Conservation (phyloP, 2,329 filamentous ascomycete genomes). For the Cercospora sp. region DNA sequence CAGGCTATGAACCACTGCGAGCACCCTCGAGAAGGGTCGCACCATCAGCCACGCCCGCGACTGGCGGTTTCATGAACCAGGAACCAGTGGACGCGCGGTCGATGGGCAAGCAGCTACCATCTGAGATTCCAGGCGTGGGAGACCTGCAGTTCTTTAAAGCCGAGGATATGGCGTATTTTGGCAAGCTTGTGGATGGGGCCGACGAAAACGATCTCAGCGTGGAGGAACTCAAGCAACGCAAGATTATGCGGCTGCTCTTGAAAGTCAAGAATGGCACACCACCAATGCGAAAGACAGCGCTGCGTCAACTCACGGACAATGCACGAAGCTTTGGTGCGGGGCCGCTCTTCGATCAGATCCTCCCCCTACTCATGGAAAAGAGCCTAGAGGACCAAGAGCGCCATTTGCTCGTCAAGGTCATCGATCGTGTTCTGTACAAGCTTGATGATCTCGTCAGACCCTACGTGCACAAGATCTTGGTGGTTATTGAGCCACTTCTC, state of each 20-base stretch:
- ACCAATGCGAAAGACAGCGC: constrained; percentile 95
- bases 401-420: constrained; percentile 97
- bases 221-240: constrained; percentile 94
- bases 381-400: constrained; percentile 96
- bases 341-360: constrained; percentile 93
- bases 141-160: constrained; percentile 98
- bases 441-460: constrained; percentile 93
- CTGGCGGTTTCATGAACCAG: constrained; percentile 94
- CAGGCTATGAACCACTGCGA: constrained; percentile 83
- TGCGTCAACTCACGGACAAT: constrained; percentile 96
- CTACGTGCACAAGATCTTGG: constrained; percentile 96
- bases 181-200: constrained; percentile 90
- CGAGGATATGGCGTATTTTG: constrained; percentile 98
- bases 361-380: constrained; percentile 97
- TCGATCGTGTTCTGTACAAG: constrained; percentile 97
- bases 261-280: constrained; percentile 99
- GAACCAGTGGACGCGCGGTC: constrained; percentile 81
- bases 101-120: constrained; percentile 86
- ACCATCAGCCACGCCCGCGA: constrained; percentile 68
- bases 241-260: constrained; percentile 93
- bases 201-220: constrained; percentile 91
- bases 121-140: constrained; percentile 92
- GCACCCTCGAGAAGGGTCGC: constrained; percentile 73
- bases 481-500: constrained; percentile 97
- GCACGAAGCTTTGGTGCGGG: constrained; percentile 93